Conservation (phyloP, 371 early-diverging fungal genomes). For the Saksenaea oblongispora region DNA sequence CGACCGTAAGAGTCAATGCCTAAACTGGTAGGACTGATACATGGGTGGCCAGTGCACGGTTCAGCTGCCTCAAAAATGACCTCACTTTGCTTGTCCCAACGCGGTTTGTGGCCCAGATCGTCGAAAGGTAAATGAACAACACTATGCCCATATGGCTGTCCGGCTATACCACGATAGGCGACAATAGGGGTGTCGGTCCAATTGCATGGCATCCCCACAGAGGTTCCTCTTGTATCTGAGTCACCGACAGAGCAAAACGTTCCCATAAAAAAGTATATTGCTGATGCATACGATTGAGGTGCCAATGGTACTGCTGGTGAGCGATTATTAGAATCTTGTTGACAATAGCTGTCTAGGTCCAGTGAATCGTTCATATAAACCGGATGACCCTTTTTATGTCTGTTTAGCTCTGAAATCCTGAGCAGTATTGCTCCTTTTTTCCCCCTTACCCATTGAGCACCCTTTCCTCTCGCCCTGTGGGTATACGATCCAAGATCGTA, state of each 20-base stretch:
- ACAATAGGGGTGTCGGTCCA: conserved; percentile 51
- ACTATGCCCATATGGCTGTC: conserved; percentile 29
- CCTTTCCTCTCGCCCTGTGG: conserved; percentile 20
- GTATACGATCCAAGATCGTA: conserved; percentile 24
- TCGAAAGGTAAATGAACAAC: conserved; percentile 42
- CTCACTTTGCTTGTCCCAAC: conserved; percentile 38
- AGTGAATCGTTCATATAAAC: conserved; percentile 33
- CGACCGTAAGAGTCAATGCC: conserved; percentile 42
- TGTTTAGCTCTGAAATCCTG: not conserved
- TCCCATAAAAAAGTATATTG: conserved; percentile 42
- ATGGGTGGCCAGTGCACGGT: conserved; percentile 22
- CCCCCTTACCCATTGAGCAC: conserved; percentile 32
- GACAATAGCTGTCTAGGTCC: conserved; percentile 33
- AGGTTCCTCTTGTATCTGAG: conserved; percentile 29
- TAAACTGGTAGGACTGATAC: conserved; percentile 37
- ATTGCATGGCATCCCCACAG: conserved; percentile 51
- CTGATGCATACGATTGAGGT: conserved; percentile 24
- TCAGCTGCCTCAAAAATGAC: conserved; percentile 29
- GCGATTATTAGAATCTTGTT: conserved; percentile 22
- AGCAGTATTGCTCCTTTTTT: not conserved
- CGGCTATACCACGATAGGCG: conserved; percentile 34
- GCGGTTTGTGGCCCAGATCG: conserved; percentile 46
- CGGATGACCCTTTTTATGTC: conserved; percentile 30
- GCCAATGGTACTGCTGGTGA: conserved; percentile 32
- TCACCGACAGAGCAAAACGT: conserved; percentile 46